Evolutionary conservation across 139 green algal species (phyloP).

Genomic region (Haematococcus lacustris): DNA sequence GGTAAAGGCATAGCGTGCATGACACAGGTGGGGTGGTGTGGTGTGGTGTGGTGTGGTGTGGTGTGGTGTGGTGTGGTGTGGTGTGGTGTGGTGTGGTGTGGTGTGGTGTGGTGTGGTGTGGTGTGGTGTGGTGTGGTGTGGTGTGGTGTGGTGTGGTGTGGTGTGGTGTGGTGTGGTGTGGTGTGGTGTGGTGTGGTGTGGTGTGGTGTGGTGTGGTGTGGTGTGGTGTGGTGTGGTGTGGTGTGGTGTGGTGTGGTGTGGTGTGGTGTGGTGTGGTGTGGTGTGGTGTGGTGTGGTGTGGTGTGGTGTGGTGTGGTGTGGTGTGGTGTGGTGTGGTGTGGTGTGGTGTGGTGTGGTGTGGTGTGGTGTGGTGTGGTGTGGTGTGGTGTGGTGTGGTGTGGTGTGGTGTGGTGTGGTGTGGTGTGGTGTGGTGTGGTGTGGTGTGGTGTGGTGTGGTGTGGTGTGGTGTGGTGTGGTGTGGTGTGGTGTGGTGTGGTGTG

Average conservation of each 20-base stretch:
- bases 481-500: conserved; percentile 9
- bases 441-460: conserved; percentile 11
- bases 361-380: conserved; percentile 11
- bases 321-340: conserved; percentile 11
- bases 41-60: too few relatives aligned
- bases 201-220: conserved; percentile 11
- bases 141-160: too few relatives aligned
- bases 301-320: conserved; percentile 11
- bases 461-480: conserved; percentile 10
- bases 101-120: too few relatives aligned
- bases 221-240: conserved; percentile 11
- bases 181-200: too few relatives aligned
- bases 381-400: conserved; percentile 11
- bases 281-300: conserved; percentile 10
- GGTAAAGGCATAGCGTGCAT: background rate
- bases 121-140: too few relatives aligned
- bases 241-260: conserved; percentile 11
- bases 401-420: conserved; percentile 11
- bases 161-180: too few relatives aligned
- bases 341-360: conserved; percentile 10
- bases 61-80: too few relatives aligned
- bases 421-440: conserved; percentile 11
- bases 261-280: conserved; percentile 11
- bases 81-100: too few relatives aligned
- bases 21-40: background rate